Base-by-base conservation (phyloP, 345 rosid genomes). In the Hibiscus trionum region DNA sequence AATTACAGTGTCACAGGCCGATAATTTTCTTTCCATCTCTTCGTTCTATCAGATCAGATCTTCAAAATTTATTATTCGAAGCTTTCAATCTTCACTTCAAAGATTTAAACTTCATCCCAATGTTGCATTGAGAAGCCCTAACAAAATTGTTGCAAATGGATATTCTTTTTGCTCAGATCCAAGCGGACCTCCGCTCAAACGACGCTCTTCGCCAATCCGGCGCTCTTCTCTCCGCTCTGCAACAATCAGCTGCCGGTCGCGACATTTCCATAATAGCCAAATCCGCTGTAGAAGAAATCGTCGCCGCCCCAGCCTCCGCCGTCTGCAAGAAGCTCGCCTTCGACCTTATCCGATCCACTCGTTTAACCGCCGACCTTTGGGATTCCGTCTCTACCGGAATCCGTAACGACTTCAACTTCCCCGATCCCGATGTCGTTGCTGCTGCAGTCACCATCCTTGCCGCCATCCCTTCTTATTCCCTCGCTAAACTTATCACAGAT, bases 171-270 rank as follows among this genome's bases (percentile, higher is more conserved):
- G 93, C 96, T 61, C 98, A 94, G 95, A 94, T 94, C 90, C 98
- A 94, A 80, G 96, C 97, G 49, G 98, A 94, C 83, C 94, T 94
- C 72, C 98, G 93, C 37, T 93, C 98, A n/a, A 93, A 84, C 75
- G 97, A 93, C 75, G 97, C 98, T 2, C 96, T 93, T 70, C 97
- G 98, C 24, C 98, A 93, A 67, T 84, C 97, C 11, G 79, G 89
- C 26, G 98, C 98, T 24, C 97, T 93, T 69, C 97, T 93, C 55
- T 94, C 83, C 68, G 93, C 98, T 26, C 97, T 93, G 66, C 98
- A 93, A 75, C 98, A 93, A 29, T 93, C 96, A 64, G 98, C 97
- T 65, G 96, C 95, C 77, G 97, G 97, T 47, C 84, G 87, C 2
- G 98, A 94, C 82, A 88, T 91, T 63, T 94, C 96, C 39, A 85